Conservation (phyloP, 495 filamentous ascomycete species). For the Terfezia boudieri region DNA sequence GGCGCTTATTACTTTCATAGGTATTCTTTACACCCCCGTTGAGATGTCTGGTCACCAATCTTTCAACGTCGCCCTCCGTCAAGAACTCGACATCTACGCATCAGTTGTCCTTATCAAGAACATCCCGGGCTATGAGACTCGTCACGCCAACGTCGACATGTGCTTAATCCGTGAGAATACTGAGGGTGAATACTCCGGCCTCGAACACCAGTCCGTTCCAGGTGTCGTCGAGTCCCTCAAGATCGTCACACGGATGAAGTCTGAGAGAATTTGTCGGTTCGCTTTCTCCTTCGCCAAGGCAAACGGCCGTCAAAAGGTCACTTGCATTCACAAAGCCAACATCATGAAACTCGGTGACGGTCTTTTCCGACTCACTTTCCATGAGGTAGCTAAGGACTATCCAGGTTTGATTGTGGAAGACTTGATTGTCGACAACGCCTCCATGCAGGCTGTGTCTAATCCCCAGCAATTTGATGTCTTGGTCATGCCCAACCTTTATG, state of each 20-base stretch:
- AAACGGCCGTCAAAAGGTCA: constrained; percentile 96
- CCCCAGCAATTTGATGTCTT: constrained; percentile 98
- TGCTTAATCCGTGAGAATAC: constrained; percentile 99
- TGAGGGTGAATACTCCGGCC: constrained; percentile 94
- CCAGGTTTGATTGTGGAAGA: constrained; percentile 85
- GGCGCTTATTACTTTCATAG: constrained; percentile 18
- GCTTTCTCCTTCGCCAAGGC: constrained; percentile 93
- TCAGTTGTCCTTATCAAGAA: constrained; percentile 97
- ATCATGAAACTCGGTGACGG: constrained; percentile 99
- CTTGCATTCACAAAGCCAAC: constrained; percentile 98
- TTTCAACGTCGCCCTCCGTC: constrained; percentile 96
- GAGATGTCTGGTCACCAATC: constrained; percentile 94
- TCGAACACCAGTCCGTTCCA: constrained; percentile 92
- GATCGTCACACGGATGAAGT: constrained; percentile 97
- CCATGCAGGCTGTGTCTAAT: constrained; percentile 88
- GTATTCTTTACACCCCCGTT: constrained; percentile 89
- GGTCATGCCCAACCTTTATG: constrained; percentile 99
- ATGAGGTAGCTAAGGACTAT: constrained; percentile 76
- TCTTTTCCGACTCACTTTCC: constrained; percentile 93
- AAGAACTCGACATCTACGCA: constrained; percentile 98
- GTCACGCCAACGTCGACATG: constrained; percentile 87
- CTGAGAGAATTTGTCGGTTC: constrained; percentile 95
- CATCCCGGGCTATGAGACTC: constrained; percentile 92
- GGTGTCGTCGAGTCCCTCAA: constrained; percentile 98
- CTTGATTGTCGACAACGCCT: constrained; percentile 99